Percentiles rank a stretch among this genome's conserved stretches.
Evolutionary conservation across 1,284 basidiomycete genomes (phyloP).

Genomic region (Pseudozyma pruni): DNA sequence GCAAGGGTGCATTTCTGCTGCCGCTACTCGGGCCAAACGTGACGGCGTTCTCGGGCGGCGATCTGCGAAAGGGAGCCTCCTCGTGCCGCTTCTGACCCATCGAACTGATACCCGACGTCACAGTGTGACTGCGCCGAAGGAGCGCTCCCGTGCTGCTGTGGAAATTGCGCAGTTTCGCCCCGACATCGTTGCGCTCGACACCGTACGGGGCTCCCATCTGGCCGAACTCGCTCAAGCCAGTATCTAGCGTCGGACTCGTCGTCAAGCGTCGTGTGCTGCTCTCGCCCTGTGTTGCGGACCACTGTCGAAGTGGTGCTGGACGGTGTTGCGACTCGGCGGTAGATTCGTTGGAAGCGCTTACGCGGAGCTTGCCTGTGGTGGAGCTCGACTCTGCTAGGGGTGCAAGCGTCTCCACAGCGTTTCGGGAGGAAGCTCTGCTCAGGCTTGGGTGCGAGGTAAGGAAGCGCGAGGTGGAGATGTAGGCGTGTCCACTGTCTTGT

Average conservation of each 20-base stretch:
- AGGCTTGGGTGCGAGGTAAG: slow-evolving; percentile 23
- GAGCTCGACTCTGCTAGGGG: slow-evolving; percentile 39
- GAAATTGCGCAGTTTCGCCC: slow-evolving; percentile 29
- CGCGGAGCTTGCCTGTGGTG: slow-evolving; percentile 4
- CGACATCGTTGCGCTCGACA: slow-evolving; percentile 25
- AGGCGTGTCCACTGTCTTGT: slow-evolving; percentile 34
- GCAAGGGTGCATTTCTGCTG: slow-evolving; percentile 21
- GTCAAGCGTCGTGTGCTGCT: slow-evolving; percentile 14
- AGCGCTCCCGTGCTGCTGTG: slow-evolving; percentile 32
- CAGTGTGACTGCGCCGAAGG: slow-evolving; percentile 39
- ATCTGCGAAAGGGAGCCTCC: slow-evolving; percentile 4
- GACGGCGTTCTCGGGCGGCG: slow-evolving; percentile 18
- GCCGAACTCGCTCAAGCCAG: slow-evolving; percentile 42
- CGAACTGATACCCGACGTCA: slow-evolving; percentile 28
- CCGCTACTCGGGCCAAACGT: slow-evolving; percentile 39
- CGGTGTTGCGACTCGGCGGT: background rate
- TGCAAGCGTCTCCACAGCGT: slow-evolving; percentile 38
- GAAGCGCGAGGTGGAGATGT: slow-evolving; percentile 26
- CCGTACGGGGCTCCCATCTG: slow-evolving; percentile 42
- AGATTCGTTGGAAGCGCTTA: background rate
- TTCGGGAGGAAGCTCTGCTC: slow-evolving; percentile 27
- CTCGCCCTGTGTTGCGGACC: slow-evolving; percentile 2
- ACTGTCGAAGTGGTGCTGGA: slow-evolving; percentile 1
- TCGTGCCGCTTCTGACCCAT: background rate
- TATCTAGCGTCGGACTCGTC: slow-evolving; percentile 23